Evolutionary conservation across 2,329 filamentous ascomycete species (phyloP), one percentile per base, ranked within the genome.

Genomic region (Juglanconis oblonga): DNA sequence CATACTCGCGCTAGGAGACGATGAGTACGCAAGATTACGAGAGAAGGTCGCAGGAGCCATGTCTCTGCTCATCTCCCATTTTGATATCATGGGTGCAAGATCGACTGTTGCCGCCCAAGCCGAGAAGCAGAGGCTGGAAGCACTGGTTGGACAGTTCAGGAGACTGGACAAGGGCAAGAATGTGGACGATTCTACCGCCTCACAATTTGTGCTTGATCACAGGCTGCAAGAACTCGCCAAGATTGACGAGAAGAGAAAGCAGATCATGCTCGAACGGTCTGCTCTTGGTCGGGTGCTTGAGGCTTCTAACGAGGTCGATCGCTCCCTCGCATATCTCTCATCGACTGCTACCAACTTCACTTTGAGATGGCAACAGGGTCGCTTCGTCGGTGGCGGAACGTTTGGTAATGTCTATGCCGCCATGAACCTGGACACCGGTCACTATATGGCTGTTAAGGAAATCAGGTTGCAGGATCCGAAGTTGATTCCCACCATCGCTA

Each of bases 381-480:
- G 96, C 68, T 99, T 96, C 71, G 92, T 99, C 48, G 95, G 95
- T 54, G 94, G 95, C 55, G 95, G 95, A 66, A 97, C 94, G 0
- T 99, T 99, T 75, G 95, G 95, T 64, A 97, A 93, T 56, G 95
- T 99, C 10, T 99, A 99, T 70, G 92, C 92, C 38, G 95, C 93
- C 38, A 96, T 98, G 84, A 97, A 99, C 71, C 81, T 99, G 55
- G 96, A 99, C 76, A 94, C 92, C 32, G 94, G 94, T 60, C 92
- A 96, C 70, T 77, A 98, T 63, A 98, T 99, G 94, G 95, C 95
- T 3, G 95, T 99, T 67, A 99, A 99, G 76, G 95, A 99, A 75
- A 99, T 99, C 67, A 89, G 95, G 63, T 82, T 99, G 33, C 95
- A 98, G 76, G 95, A 99, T 72, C 95, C 95, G 40, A 95, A 97